Evolutionary conservation across 768 basidiomycete species (phyloP).

Genomic region (Dacryopinax spathularia): DNA sequence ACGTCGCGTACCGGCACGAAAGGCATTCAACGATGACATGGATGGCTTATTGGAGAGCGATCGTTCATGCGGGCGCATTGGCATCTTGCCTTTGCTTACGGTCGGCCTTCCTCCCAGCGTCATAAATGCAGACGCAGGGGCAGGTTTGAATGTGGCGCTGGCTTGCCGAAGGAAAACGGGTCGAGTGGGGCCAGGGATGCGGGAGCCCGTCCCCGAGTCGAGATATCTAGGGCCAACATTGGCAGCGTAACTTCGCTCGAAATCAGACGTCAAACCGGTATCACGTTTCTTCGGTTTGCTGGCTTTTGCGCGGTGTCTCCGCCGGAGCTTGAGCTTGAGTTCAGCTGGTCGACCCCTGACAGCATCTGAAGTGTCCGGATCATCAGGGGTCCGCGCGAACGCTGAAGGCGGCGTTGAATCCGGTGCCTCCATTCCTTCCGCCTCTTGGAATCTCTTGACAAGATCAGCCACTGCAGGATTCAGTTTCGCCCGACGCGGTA

Average conservation of each 20-base stretch:
- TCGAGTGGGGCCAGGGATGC: neutral
- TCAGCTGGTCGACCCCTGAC: slow-evolving; percentile 17
- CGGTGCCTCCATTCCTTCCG: slow-evolving; percentile 41
- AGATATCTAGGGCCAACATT: slow-evolving; percentile 72
- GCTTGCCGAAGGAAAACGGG: neutral
- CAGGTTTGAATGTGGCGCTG: neutral
- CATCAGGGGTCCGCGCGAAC: neutral
- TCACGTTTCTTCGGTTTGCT: slow-evolving; percentile 15
- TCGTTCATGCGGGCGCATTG: slow-evolving; percentile 8
- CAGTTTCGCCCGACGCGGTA: slow-evolving; percentile 23
- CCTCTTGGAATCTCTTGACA: slow-evolving; percentile 70
- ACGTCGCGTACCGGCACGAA: neutral
- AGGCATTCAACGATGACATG: neutral
- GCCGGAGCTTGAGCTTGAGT: slow-evolving; percentile 24
- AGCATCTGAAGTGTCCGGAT: neutral
- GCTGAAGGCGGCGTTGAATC: slow-evolving; percentile 17
- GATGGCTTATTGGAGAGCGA: neutral
- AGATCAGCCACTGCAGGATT: slow-evolving; percentile 56
- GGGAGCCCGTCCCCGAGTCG: slow-evolving; percentile 13
- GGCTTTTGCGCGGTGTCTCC: slow-evolving; percentile 1
- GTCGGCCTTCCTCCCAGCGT: neutral
- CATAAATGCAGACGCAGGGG: neutral
- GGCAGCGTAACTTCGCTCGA: slow-evolving; percentile 84
- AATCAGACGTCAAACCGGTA: slow-evolving; percentile 62
- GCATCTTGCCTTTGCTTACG: slow-evolving; percentile 20